Conservation (phyloP, 768 basidiomycete genomes). For the Agrocybe praecox region DNA sequence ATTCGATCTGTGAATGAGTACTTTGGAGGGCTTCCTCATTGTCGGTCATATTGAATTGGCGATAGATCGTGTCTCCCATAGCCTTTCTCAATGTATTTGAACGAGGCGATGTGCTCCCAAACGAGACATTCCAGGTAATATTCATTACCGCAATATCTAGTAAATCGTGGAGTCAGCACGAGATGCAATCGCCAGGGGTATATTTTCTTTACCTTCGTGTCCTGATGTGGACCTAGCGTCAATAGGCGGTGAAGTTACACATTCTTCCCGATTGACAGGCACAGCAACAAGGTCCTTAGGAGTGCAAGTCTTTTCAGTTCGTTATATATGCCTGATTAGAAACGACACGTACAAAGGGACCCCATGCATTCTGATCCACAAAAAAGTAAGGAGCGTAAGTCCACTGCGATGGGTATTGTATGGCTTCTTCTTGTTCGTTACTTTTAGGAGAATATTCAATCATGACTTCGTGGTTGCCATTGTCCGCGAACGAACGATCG, state of each 20-base stretch:
- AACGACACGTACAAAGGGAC: constrained; percentile 23
- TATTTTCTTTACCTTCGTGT: background rate
- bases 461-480: constrained; percentile 32
- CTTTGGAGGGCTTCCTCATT: constrained; percentile 21
- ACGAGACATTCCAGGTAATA: constrained; percentile 35
- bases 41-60: background rate
- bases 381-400: constrained; percentile 34
- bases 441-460: constrained; percentile 22
- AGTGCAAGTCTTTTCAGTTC: background rate
- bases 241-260: background rate
- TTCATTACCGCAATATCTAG: constrained; percentile 26
- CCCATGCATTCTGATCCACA: constrained; percentile 20
- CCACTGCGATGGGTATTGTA: constrained; percentile 22
- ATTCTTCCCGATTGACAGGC: constrained; percentile 33
- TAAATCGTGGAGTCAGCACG: background rate
- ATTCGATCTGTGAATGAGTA: constrained; percentile 24
- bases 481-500: constrained; percentile 20
- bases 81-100: constrained; percentile 14
- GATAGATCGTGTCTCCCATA: background rate
- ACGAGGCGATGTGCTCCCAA: constrained; percentile 23
- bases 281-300: constrained; percentile 32
- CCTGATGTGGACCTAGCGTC: too few relatives aligned
- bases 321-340: constrained; percentile 29
- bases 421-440: constrained; percentile 18
- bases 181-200: background rate